A percentile compares a stretch with the other conserved stretches of the same genome.
phyloP scores from a whole-genome alignment of 2,329 filamentous ascomycete genomes.

The Xenoacremonium recifei region DNA sequence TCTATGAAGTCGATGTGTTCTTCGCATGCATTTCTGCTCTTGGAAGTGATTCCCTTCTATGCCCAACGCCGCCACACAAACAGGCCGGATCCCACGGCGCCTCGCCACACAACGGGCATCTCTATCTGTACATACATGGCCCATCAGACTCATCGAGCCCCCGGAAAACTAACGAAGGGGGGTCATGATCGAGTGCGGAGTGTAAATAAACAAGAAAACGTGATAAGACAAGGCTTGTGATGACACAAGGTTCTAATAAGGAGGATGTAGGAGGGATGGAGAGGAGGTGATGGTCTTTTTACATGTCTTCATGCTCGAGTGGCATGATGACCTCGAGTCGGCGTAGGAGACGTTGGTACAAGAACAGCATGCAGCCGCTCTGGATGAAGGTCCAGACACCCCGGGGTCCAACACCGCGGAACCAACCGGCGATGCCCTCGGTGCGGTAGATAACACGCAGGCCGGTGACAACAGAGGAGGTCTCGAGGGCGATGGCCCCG shows the following conservation, averaged over 20 bases:
- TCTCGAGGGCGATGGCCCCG: constrained; percentile 77
- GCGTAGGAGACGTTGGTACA: constrained; percentile 86
- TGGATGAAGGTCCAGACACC: constrained; percentile 97
- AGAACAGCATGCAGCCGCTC: constrained; percentile 91
- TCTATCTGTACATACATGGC: constrained; percentile 28
- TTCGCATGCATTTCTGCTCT: constrained; percentile 22
- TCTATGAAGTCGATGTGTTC: too few relatives aligned
- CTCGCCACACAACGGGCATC: constrained; percentile 14
- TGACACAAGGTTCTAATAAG: too few relatives aligned
- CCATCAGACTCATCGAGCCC: constrained; percentile 18
- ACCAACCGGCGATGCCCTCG: constrained; percentile 87
- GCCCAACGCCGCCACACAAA: constrained; percentile 31
- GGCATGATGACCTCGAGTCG: constrained; percentile 61
- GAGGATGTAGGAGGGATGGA: too few relatives aligned
- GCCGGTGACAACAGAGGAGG: constrained; percentile 83
- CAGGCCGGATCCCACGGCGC: too few relatives aligned
- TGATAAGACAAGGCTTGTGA: neutral
- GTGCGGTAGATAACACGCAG: constrained; percentile 84
- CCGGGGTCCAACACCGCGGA: constrained; percentile 88
- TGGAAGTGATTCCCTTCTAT: constrained; percentile 23
- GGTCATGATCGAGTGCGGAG: too few relatives aligned
- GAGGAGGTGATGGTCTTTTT: constrained; percentile 7
- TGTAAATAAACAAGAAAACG: neutral
- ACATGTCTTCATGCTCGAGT: constrained; percentile 26
- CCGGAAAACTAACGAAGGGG: constrained; percentile 8